Percentiles rank a stretch among this genome's conserved stretches.
Conservation (phyloP, 148 eudicot genomes). For the Silene latifolia region DNA sequence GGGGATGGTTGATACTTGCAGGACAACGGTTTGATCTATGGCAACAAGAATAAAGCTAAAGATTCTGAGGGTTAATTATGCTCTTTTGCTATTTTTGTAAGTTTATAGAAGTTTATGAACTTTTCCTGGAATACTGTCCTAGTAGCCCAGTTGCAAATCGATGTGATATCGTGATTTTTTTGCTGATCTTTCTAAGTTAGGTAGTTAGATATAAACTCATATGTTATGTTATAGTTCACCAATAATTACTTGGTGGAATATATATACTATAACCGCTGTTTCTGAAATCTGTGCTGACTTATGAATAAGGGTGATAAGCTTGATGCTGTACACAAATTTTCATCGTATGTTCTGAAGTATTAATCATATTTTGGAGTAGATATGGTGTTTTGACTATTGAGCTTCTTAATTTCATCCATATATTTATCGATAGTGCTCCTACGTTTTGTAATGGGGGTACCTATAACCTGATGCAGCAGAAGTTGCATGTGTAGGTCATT, state of each 20-base stretch:
- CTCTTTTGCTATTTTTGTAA: slow-evolving; percentile 1
- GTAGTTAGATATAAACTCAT: slow-evolving; percentile 9
- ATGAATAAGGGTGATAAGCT: background rate
- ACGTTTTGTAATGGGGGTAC: too few species aligned
- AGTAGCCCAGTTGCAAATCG: background rate
- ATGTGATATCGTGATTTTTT: slow-evolving; percentile 5
- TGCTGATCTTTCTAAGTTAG: slow-evolving; percentile 8
- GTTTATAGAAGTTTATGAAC: slow-evolving; percentile 16
- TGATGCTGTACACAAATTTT: slow-evolving; percentile 8
- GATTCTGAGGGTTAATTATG: slow-evolving; percentile 21
- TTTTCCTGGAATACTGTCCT: background rate
- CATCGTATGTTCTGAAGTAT: slow-evolving; percentile 1
- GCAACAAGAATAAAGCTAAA: slow-evolving; percentile 46
- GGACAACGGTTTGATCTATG: slow-evolving; percentile 58
- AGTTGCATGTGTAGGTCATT: background rate
- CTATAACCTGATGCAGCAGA: background rate
- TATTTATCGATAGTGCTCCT: background rate
- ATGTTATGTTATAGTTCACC: slow-evolving; percentile 5
- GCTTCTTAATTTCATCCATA: background rate
- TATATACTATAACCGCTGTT: background rate
- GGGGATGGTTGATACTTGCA: slow-evolving; percentile 24
- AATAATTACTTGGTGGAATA: slow-evolving; percentile 9
- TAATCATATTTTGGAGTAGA: background rate
- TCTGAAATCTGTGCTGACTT: background rate
- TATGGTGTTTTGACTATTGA: background rate